Evolutionary conservation across 495 filamentous ascomycete species (phyloP).

Genomic region (Zalerion maritima): DNA sequence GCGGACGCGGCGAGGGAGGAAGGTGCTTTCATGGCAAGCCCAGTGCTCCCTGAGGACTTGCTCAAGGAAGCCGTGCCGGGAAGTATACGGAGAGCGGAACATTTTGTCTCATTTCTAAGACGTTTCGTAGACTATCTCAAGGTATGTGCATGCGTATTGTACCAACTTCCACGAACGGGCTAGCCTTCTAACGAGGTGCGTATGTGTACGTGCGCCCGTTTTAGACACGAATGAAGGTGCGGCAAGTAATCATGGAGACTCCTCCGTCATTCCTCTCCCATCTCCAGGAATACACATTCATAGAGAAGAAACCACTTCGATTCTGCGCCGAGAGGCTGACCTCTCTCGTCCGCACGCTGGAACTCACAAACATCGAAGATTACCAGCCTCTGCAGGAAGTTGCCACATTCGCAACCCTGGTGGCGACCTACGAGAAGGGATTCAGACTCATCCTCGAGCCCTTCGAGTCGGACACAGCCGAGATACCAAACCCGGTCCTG

Average conservation of each 20-base stretch:
- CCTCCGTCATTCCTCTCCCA: conserved; percentile 88
- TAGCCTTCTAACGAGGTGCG: not conserved
- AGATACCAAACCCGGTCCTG: conserved; percentile 86
- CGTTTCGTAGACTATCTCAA: conserved; percentile 97
- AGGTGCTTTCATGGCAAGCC: conserved; percentile 94
- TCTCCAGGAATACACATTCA: conserved; percentile 89
- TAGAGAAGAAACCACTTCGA: conserved; percentile 87
- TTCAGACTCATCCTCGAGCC: conserved; percentile 94
- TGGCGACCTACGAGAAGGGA: conserved; percentile 93
- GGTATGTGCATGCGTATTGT: no score
- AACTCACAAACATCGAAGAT: conserved; percentile 95
- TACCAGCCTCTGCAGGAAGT: conserved; percentile 96
- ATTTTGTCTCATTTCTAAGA: conserved; percentile 90
- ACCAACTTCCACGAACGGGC: no score
- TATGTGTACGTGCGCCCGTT: not conserved
- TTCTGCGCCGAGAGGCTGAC: conserved; percentile 94
- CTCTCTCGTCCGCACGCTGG: conserved; percentile 86
- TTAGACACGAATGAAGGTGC: conserved; percentile 90
- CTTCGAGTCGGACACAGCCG: conserved; percentile 88
- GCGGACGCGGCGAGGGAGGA: conserved; percentile 81
- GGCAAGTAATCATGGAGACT: conserved; percentile 92
- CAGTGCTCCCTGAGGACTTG: conserved; percentile 62
- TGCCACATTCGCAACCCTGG: conserved; percentile 94
- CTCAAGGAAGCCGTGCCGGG: conserved; percentile 90
- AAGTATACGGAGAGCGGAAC: conserved; percentile 90